phyloP scores from a whole-genome alignment of 192 early-diverging fungal genomes.

The Linnemannia zychae region DNA sequence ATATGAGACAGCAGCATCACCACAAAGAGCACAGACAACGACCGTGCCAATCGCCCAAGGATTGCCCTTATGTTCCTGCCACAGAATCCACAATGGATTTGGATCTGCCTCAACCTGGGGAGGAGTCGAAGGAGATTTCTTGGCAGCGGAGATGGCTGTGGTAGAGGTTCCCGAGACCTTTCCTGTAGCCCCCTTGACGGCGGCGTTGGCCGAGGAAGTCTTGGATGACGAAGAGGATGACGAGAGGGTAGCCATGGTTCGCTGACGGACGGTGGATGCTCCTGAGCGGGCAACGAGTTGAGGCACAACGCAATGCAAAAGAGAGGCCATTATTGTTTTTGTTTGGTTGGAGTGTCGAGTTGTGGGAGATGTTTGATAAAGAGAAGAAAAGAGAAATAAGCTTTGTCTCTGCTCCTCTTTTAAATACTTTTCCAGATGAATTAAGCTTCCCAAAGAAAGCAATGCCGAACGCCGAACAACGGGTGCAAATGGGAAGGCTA shows the following conservation, averaged over 20 bases:
- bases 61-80: slow-evolving; percentile 6
- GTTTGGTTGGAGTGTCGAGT: neutral
- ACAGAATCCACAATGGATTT: slow-evolving; percentile 8
- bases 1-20: slow-evolving; percentile 16
- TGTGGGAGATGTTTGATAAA: neutral
- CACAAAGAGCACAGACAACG: neutral
- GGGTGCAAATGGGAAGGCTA: neutral
- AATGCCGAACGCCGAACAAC: neutral
- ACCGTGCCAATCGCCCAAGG: slow-evolving; percentile 12
- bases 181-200: neutral
- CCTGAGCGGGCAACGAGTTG: neutral
- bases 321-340: slow-evolving; percentile 2
- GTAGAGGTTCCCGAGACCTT: neutral
- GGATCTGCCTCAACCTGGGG: neutral
- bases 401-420: neutral
- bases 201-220: neutral
- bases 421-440: neutral
- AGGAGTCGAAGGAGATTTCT: neutral
- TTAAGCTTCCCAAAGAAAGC: neutral
- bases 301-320: neutral
- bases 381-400: neutral
- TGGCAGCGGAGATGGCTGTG: neutral
- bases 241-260: neutral
- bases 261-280: neutral
- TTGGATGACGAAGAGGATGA: neutral